phyloP scores from a whole-genome alignment of 2,329 filamentous ascomycete genomes.

The Cercospora beticola region DNA sequence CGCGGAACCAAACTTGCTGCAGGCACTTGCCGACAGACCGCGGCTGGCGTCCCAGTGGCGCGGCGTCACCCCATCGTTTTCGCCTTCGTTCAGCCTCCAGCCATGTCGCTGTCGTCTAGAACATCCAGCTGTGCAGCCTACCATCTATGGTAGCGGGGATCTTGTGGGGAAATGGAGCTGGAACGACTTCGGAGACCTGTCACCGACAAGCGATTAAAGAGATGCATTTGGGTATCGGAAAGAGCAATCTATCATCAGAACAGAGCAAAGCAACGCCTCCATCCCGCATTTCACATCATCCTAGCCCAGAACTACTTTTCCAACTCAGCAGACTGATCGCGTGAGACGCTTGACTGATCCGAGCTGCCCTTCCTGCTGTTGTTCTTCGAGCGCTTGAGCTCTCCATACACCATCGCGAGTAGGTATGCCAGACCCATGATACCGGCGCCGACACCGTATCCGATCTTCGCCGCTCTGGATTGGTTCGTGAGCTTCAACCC shows the following conservation, averaged over 20 bases:
- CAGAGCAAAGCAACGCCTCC: background rate
- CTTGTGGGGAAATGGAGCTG: background rate
- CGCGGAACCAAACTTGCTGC: background rate
- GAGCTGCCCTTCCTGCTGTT: constrained; percentile 1
- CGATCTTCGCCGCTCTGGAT: constrained; percentile 39
- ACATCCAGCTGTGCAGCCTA: background rate
- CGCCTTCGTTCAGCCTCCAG: background rate
- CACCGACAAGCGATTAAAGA: background rate
- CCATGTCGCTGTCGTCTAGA: background rate
- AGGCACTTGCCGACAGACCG: background rate
- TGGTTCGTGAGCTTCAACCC: constrained; percentile 51
- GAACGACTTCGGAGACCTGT: background rate
- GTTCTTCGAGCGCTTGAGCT: constrained; percentile 25
- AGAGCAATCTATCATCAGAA: background rate
- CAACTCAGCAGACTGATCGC: background rate
- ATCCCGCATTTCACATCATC: background rate
- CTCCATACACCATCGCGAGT: constrained; percentile 32
- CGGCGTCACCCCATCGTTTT: background rate
- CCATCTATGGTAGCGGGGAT: background rate
- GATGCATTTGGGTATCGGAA: background rate
- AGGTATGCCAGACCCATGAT: constrained; percentile 49
- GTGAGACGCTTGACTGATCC: background rate
- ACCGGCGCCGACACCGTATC: constrained; percentile 52
- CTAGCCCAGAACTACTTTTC: background rate
- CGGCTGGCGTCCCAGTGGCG: background rate